Conservation (phyloP, 108 stramenopile genomes). For the Ochromonas danica region DNA sequence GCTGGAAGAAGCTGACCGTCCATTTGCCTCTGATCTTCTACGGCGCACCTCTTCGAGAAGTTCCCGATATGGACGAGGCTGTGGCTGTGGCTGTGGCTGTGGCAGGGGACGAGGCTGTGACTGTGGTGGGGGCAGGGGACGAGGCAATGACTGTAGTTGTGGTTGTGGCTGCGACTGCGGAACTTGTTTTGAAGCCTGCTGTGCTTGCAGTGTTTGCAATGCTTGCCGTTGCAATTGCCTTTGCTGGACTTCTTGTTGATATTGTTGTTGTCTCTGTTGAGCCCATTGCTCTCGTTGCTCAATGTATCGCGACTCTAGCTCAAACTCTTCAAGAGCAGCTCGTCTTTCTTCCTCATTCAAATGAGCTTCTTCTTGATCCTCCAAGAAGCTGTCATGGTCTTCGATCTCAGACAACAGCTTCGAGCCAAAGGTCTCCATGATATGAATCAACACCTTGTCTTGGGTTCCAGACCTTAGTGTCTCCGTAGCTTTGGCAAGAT, state of each 20-base stretch:
- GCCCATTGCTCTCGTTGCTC: background rate
- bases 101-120: background rate
- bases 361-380: background rate
- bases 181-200: background rate
- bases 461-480: background rate
- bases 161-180: background rate
- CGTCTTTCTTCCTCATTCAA: slow-evolving; percentile 17
- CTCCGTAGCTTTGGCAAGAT: background rate
- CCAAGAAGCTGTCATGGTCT: background rate
- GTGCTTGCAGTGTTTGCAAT: background rate
- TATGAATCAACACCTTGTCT: slow-evolving; percentile 1
- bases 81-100: slow-evolving; percentile 3
- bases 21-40: too few relatives aligned
- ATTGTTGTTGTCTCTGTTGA: background rate
- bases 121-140: background rate
- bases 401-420: background rate
- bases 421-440: background rate
- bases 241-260: background rate
- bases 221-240: background rate
- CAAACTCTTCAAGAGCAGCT: background rate
- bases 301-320: background rate
- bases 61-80: too few relatives aligned
- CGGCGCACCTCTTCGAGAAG: too few relatives aligned
- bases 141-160: background rate
- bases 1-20: too few relatives aligned